Percentiles rank a stretch among this genome's conserved stretches.
phyloP scores from a whole-genome alignment of 1,139 yeast species.

The Kazachstania sp. region DNA sequence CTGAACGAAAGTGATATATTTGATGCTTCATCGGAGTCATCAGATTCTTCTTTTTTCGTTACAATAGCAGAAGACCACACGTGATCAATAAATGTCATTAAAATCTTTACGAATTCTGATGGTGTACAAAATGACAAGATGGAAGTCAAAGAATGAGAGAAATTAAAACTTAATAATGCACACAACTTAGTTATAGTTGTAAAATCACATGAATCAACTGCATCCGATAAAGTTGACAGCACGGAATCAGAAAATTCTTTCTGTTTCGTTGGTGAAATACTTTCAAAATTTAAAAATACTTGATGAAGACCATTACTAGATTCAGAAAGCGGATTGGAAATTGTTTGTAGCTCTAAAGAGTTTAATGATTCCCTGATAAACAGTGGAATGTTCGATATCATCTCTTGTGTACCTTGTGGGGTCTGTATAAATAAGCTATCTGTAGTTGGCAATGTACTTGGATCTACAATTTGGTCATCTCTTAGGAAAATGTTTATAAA shows the following conservation, averaged over 20 bases:
- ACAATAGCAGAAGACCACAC: slow-evolving; percentile 16
- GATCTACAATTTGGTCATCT: slow-evolving; percentile 36
- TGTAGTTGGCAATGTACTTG: slow-evolving; percentile 24
- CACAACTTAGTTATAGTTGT: slow-evolving; percentile 22
- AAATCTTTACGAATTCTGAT: slow-evolving; percentile 11
- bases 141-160: slow-evolving; percentile 24
- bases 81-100: slow-evolving; percentile 23
- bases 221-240: slow-evolving; percentile 33
- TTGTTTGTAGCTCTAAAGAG: slow-evolving; percentile 46
- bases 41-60: slow-evolving; percentile 11
- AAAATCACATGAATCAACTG: slow-evolving; percentile 32
- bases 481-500: slow-evolving; percentile 41
- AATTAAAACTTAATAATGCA: slow-evolving; percentile 22
- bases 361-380: slow-evolving; percentile 37
- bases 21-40: slow-evolving; percentile 21
- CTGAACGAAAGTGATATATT: slow-evolving; percentile 22
- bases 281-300: slow-evolving; percentile 32
- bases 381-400: slow-evolving; percentile 18
- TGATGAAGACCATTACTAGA: slow-evolving; percentile 34
- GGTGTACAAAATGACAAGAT: slow-evolving; percentile 23
- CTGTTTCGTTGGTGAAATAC: slow-evolving; percentile 37
- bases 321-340: slow-evolving; percentile 31
- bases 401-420: slow-evolving; percentile 26
- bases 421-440: slow-evolving; percentile 25
- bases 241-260: slow-evolving; percentile 35